Conservation (phyloP, 306 rosid species). For the Prunus campanulata region DNA sequence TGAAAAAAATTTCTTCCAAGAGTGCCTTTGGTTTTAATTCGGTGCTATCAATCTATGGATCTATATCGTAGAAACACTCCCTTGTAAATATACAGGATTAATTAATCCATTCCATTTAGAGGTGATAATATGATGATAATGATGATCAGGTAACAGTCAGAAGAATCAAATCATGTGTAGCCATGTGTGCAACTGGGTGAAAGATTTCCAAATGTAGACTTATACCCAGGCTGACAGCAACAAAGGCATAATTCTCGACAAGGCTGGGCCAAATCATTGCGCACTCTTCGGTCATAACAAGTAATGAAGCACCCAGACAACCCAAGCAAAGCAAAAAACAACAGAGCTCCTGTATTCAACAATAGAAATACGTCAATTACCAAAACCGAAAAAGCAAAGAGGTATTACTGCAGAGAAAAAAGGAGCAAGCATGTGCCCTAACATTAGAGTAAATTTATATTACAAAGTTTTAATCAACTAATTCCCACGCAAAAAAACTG, state of each 20-base stretch:
- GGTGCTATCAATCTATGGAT: background rate
- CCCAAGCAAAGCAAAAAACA: constrained; percentile 95
- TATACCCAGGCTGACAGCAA: constrained; percentile 99
- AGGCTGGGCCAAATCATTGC: constrained; percentile 97
- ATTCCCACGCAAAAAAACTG: background rate
- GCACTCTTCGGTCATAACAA: constrained; percentile 96
- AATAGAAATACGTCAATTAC: constrained; percentile 24
- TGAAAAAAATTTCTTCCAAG: background rate
- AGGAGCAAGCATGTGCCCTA: background rate
- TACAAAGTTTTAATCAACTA: background rate
- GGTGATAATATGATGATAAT: background rate
- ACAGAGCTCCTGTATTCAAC: constrained; percentile 73
- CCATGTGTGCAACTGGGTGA: constrained; percentile 4
- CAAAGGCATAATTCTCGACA: constrained; percentile 97
- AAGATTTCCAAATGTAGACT: constrained; percentile 15
- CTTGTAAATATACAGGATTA: background rate
- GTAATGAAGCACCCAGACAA: constrained; percentile 98
- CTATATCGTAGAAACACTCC: background rate
- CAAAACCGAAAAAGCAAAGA: constrained; percentile 11
- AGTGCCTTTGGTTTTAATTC: background rate
- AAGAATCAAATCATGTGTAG: constrained; percentile 1
- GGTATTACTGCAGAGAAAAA: constrained; percentile 1
- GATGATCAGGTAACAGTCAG: constrained; percentile 12
- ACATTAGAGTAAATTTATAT: background rate
- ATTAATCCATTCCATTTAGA: background rate